Conservation (phyloP, 2,329 filamentous ascomycete species). For the Ophiocordyceps sinensis region DNA sequence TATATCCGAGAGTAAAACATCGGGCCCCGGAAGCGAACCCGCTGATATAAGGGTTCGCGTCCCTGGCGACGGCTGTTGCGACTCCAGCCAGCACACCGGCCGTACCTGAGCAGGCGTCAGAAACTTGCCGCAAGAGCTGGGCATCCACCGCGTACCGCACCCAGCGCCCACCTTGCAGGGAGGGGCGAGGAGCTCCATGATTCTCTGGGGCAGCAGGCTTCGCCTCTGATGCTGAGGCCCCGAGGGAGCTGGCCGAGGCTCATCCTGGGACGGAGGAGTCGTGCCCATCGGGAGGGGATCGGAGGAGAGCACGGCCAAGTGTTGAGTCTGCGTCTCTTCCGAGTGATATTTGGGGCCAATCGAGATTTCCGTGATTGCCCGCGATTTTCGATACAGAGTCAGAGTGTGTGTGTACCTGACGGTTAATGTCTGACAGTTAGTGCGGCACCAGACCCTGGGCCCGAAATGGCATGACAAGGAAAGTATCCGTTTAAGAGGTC, state of each 20-base stretch:
- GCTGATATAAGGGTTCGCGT: constrained; percentile 53
- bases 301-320: too few relatives aligned
- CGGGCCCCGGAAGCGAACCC: constrained; percentile 60
- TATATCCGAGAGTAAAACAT: constrained; percentile 65
- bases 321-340: too few relatives aligned
- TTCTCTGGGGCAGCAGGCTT: constrained; percentile 26
- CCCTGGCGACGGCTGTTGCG: constrained; percentile 56
- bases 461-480: too few relatives aligned
- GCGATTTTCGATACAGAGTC: too few relatives aligned
- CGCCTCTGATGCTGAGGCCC: constrained; percentile 12
- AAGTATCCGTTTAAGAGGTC: too few relatives aligned
- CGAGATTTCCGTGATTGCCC: too few relatives aligned
- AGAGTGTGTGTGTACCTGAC: too few relatives aligned
- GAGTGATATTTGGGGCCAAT: too few relatives aligned
- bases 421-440: too few relatives aligned
- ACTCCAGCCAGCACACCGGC: constrained; percentile 52
- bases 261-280: constrained; percentile 2
- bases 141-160: constrained; percentile 28
- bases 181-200: constrained; percentile 30
- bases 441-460: too few relatives aligned
- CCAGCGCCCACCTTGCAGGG: constrained; percentile 45
- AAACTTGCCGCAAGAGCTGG: not conserved
- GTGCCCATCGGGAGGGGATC: constrained; percentile 5
- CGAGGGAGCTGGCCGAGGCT: constrained; percentile 6
- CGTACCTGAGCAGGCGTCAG: constrained; percentile 29